Evolutionary conservation across 176 grass and related monocot genomes (phyloP).

Genomic region (Canna indica): DNA sequence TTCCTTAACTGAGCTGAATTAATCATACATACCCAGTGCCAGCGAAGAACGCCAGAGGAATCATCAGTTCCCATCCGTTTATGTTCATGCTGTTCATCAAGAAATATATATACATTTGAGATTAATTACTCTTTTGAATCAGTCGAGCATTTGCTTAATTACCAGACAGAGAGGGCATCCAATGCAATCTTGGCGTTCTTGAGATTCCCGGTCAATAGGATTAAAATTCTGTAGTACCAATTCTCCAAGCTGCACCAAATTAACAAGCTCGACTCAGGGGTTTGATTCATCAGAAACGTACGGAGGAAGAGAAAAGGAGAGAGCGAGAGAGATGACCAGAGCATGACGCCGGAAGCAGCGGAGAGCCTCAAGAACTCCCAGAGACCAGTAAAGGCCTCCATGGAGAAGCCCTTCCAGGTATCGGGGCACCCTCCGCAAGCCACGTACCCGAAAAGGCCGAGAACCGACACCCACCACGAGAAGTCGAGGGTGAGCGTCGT

Average conservation of each 20-base stretch:
- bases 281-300: too few relatives aligned
- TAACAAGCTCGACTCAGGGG: neutral
- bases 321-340: slow-evolving; percentile 35
- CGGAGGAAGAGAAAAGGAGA: neutral
- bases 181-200: slow-evolving; percentile 73
- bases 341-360: slow-evolving; percentile 68
- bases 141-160: neutral
- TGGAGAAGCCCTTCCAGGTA: slow-evolving; percentile 78
- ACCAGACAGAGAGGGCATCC: slow-evolving; percentile 90
- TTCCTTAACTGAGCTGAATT: too few relatives aligned
- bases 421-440: slow-evolving; percentile 60
- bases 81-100: slow-evolving; percentile 59
- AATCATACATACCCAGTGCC: slow-evolving; percentile 65
- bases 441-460: slow-evolving; percentile 43
- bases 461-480: slow-evolving; percentile 64
- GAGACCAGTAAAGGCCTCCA: slow-evolving; percentile 58
- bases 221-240: slow-evolving; percentile 85
- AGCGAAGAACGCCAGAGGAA: slow-evolving; percentile 83
- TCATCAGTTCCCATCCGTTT: slow-evolving; percentile 93
- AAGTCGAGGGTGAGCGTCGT: slow-evolving; percentile 78
- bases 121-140: neutral
- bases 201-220: slow-evolving; percentile 68
- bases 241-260: slow-evolving; percentile 63
- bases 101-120: neutral
- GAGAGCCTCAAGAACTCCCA: slow-evolving; percentile 90